Percentiles rank a stretch among this genome's conserved stretches.
Conservation (phyloP, 192 early-diverging fungal species). For the Coemansia sp. region DNA sequence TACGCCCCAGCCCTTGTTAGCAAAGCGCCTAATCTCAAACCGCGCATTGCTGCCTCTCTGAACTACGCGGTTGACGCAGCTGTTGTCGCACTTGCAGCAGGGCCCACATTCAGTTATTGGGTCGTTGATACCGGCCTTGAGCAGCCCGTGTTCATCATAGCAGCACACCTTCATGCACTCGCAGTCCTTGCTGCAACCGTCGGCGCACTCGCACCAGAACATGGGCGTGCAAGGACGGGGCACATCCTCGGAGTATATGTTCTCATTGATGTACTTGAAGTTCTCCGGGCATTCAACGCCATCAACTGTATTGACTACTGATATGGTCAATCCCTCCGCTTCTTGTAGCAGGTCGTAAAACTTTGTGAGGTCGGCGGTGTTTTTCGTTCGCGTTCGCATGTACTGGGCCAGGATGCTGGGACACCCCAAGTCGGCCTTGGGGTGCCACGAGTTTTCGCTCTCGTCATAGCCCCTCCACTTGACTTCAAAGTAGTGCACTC, state of each 20-base stretch:
- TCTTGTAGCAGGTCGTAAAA: constrained; percentile 30
- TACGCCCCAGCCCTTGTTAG: constrained; percentile 55
- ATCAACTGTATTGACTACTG: constrained; percentile 47
- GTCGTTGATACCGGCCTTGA: constrained; percentile 1
- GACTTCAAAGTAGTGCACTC: constrained; percentile 28
- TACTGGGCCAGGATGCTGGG: constrained; percentile 21
- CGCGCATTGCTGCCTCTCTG: constrained; percentile 37
- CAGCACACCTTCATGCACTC: constrained; percentile 23
- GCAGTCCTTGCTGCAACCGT: constrained; percentile 21
- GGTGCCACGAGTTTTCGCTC: constrained; percentile 28
- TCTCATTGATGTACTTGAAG: constrained; percentile 48
- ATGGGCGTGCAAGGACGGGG: constrained; percentile 46
- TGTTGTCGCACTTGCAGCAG: constrained; percentile 34
- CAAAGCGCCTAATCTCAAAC: constrained; percentile 48
- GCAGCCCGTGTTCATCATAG: constrained; percentile 42
- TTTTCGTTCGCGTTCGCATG: constrained; percentile 12
- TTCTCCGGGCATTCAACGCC: constrained; percentile 24
- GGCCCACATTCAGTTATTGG: constrained; percentile 50
- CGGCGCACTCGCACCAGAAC: constrained; percentile 38
- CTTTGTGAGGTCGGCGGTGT: constrained; percentile 34
- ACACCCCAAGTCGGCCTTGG: constrained; percentile 11
- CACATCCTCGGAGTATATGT: constrained; percentile 40
- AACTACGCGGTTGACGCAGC: constrained; percentile 49
- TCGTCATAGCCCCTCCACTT: constrained; percentile 22
- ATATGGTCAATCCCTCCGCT: constrained; percentile 28